Conservation (phyloP, 2,329 filamentous ascomycete species). For the Ascochyta lentis region DNA sequence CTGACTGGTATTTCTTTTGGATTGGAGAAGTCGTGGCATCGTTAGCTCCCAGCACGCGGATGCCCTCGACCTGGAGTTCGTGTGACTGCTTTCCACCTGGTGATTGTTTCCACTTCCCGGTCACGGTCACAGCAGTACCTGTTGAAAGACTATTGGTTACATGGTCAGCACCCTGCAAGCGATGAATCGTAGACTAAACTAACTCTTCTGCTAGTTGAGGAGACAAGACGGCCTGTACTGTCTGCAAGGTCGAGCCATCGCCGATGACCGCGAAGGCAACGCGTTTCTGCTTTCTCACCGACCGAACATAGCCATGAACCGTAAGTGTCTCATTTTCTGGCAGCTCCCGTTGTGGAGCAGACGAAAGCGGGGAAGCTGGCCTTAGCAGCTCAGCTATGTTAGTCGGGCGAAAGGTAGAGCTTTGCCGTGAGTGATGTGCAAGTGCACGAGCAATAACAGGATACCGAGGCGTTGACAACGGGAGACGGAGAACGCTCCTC, state of each 20-base stretch:
- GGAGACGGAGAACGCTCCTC: conserved; percentile 31
- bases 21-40: conserved; percentile 88
- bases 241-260: conserved; percentile 82
- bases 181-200: conserved; percentile 42
- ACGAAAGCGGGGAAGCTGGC: conserved; percentile 52
- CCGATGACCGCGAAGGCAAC: conserved; percentile 83
- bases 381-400: conserved; percentile 59
- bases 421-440: conserved; percentile 36
- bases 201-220: conserved; percentile 76
- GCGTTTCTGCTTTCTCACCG: conserved; percentile 84
- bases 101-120: conserved; percentile 77
- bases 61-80: conserved; percentile 77
- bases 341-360: conserved; percentile 55
- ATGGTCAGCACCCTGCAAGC: conserved; percentile 23
- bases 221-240: conserved; percentile 81
- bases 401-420: conserved; percentile 41
- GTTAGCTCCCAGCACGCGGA: conserved; percentile 76
- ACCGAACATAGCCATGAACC: conserved; percentile 81
- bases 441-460: conserved; percentile 23
- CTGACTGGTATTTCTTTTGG: conserved; percentile 93
- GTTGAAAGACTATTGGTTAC: conserved; percentile 70
- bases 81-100: conserved; percentile 73
- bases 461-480: conserved; percentile 22
- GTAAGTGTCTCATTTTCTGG: conserved; percentile 37
- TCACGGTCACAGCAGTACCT: conserved; percentile 79